Evolutionary conservation across 768 basidiomycete genomes (phyloP).

Genomic region (Calocera cornea): DNA sequence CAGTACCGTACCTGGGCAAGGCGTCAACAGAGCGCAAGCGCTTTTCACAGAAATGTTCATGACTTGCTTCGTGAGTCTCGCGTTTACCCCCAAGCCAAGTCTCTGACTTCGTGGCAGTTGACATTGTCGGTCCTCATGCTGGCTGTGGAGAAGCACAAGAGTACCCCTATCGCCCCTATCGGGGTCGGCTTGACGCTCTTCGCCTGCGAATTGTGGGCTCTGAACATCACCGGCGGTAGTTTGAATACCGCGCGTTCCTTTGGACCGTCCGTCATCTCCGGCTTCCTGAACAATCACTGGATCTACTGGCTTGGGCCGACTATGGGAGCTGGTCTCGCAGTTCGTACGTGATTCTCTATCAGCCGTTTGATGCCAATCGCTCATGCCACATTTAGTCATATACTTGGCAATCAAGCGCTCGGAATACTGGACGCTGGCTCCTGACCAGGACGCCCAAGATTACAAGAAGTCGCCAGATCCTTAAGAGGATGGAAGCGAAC

Average conservation of each 20-base stretch:
- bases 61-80: slow-evolving; percentile 30
- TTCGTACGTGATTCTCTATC: background rate
- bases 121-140: slow-evolving; percentile 52
- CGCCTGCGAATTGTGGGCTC: slow-evolving; percentile 41
- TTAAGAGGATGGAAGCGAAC: background rate
- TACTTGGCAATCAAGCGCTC: background rate
- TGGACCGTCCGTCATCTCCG: slow-evolving; percentile 54
- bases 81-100: background rate
- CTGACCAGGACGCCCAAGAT: background rate
- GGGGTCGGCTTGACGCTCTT: slow-evolving; percentile 56
- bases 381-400: background rate
- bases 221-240: slow-evolving; percentile 49
- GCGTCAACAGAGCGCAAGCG: slow-evolving; percentile 41
- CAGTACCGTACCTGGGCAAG: slow-evolving; percentile 37
- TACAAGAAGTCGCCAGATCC: background rate
- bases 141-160: slow-evolving; percentile 53
- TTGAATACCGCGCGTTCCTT: slow-evolving; percentile 61
- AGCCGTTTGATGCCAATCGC: background rate
- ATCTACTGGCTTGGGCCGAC: slow-evolving; percentile 22
- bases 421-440: background rate
- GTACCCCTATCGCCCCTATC: slow-evolving; percentile 49
- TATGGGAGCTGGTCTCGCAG: background rate
- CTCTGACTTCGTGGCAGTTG: background rate
- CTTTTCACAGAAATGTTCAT: slow-evolving; percentile 64
- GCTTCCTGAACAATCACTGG: slow-evolving; percentile 49